Percentiles rank a stretch among this genome's conserved stretches.
phyloP scores from a whole-genome alignment of 202 grass and related monocot species.

The Digitaria exilis region DNA sequence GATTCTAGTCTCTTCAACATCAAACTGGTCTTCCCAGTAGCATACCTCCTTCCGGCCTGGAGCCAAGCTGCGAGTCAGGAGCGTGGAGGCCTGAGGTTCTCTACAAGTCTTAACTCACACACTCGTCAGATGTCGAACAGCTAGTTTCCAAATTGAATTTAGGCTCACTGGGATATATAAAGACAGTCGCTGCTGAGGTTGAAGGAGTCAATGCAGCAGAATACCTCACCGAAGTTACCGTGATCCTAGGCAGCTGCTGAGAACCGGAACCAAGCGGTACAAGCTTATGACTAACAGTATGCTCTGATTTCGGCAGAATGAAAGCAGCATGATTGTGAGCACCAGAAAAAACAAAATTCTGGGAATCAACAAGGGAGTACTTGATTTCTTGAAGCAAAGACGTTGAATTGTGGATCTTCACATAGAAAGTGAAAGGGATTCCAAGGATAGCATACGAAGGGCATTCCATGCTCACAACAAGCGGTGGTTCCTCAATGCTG shows the following conservation, averaged over 20 bases:
- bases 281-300: constrained; percentile 77
- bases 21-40: not conserved
- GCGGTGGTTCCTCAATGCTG: constrained; percentile 75
- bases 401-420: constrained; percentile 80
- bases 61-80: not conserved
- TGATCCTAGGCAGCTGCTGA: constrained; percentile 78
- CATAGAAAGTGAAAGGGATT: constrained; percentile 79
- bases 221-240: constrained; percentile 80
- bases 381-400: constrained; percentile 97
- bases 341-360: constrained; percentile 92
- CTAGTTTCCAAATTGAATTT: constrained; percentile 63
- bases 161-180: constrained; percentile 89
- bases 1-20: not conserved
- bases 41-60: not conserved
- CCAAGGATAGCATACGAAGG: constrained; percentile 84
- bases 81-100: not conserved
- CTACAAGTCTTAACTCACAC: constrained; percentile 28
- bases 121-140: constrained; percentile 37
- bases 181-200: constrained; percentile 57
- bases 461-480: constrained; percentile 81
- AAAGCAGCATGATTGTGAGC: constrained; percentile 79
- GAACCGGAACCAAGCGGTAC: constrained; percentile 77
- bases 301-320: constrained; percentile 78
- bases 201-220: constrained; percentile 72
- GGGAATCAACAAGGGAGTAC: constrained; percentile 85